Conservation (phyloP, 352 stramenopile species). For the Pythium vanterpoolii region DNA sequence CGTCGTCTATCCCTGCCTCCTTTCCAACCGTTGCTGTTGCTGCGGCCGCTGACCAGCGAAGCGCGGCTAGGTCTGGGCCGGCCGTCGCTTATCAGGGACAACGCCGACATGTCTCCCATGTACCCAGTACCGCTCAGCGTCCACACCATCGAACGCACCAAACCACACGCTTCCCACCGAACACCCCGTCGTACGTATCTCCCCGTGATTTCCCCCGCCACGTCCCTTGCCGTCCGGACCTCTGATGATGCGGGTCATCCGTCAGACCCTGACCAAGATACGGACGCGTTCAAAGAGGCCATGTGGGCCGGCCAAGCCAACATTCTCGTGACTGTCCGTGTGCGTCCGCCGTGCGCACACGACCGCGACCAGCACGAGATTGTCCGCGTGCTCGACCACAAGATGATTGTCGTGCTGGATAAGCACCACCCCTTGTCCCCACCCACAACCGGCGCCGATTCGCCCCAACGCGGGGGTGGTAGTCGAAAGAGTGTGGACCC, state of each 20-base stretch:
- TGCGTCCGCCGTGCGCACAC: slow-evolving; percentile 76
- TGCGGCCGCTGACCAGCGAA: slow-evolving; percentile 29
- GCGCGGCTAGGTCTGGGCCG: slow-evolving; percentile 22
- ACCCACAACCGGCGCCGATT: slow-evolving; percentile 2
- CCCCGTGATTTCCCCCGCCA: slow-evolving; percentile 21
- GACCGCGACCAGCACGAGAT: slow-evolving; percentile 70
- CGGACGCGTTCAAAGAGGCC: slow-evolving; percentile 62
- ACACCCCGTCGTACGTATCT: slow-evolving; percentile 21
- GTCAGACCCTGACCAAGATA: slow-evolving; percentile 27
- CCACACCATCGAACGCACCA: neutral
- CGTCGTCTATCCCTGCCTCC: neutral
- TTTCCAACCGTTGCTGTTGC: neutral
- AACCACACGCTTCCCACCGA: neutral
- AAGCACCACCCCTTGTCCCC: neutral
- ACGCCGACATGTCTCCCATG: slow-evolving; percentile 19
- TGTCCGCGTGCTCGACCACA: slow-evolving; percentile 81
- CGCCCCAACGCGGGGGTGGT: too few species aligned
- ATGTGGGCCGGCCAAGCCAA: slow-evolving; percentile 89
- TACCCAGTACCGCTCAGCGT: slow-evolving; percentile 13
- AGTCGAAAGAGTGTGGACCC: neutral
- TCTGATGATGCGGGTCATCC: slow-evolving; percentile 9
- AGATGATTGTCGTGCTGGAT: slow-evolving; percentile 85
- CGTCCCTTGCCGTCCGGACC: slow-evolving; percentile 5
- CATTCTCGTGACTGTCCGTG: slow-evolving; percentile 86
- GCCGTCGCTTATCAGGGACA: neutral